A percentile compares a stretch with the other conserved stretches of the same genome.
These are phyloP conservation scores for Chlamydomonas sp. DNA, from an alignment of 139 green algal species.

Conservation along the genomic window DNA sequence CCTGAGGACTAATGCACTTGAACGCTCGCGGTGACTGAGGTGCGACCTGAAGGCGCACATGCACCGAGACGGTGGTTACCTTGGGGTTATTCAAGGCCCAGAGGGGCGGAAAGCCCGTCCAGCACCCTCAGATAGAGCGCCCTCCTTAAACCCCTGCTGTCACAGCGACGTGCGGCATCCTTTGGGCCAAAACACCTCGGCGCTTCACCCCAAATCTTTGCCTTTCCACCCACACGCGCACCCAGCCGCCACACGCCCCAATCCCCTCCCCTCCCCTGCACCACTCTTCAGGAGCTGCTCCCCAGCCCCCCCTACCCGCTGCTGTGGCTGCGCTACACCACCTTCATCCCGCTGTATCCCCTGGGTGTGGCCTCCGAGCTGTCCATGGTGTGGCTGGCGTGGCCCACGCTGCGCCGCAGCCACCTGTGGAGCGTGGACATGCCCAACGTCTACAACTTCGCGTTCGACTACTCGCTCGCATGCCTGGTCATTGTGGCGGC, in stretches of 20 bases:
- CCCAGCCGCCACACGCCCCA: not conserved
- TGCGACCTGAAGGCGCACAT: too few species aligned
- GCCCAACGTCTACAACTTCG: constrained; percentile 88
- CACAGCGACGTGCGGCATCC: too few species aligned
- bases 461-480: constrained; percentile 80
- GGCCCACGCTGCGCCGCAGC: constrained; percentile 64
- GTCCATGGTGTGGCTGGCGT: constrained; percentile 79
- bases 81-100: too few species aligned
- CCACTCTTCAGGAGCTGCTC: constrained; percentile 55
- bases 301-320: constrained; percentile 70
- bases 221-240: too few species aligned
- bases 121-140: too few species aligned
- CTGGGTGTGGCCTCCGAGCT: constrained; percentile 90
- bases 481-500: constrained; percentile 55
- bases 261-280: not conserved
- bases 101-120: too few species aligned
- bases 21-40: too few species aligned
- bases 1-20: too few species aligned
- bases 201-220: too few species aligned
- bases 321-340: constrained; percentile 91
- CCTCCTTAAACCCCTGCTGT: too few species aligned
- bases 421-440: constrained; percentile 66
- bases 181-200: too few species aligned
- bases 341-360: constrained; percentile 94
- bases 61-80: too few species aligned